These are phyloP conservation scores for Populus deltoides DNA, from an alignment of 345 rosid genomes.

Conservation along the genomic window DNA sequence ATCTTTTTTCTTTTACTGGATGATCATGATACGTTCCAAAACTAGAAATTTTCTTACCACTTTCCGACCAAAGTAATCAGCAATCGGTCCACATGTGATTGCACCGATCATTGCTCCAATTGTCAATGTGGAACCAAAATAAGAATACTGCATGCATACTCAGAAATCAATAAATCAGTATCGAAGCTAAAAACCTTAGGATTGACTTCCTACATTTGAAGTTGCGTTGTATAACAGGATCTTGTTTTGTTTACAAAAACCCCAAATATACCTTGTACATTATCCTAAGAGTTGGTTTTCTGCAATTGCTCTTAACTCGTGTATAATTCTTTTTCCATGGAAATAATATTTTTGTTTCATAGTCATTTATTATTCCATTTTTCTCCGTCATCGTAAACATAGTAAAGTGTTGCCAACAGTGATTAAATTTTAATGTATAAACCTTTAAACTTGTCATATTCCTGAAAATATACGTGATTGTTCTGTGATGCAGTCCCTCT, in stretches of 20 bases:
- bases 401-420: background rate
- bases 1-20: background rate
- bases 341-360: too few species aligned
- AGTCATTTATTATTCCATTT: too few species aligned
- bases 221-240: background rate
- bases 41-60: slow-evolving; percentile 45
- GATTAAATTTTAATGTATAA: background rate
- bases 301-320: too few species aligned
- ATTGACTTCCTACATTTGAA: background rate
- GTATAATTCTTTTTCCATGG: too few species aligned
- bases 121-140: slow-evolving; percentile 82
- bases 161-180: slow-evolving; percentile 9
- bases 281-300: too few species aligned
- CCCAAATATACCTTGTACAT: too few species aligned
- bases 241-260: background rate
- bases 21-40: too few species aligned
- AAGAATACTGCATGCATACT: slow-evolving; percentile 52
- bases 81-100: slow-evolving; percentile 75
- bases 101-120: slow-evolving; percentile 98
- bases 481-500: background rate
- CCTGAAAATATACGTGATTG: too few species aligned
- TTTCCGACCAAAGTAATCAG: slow-evolving; percentile 80
- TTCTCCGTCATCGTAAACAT: background rate
- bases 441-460: too few species aligned
- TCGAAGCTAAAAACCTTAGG: background rate